Evolutionary conservation across 2,329 filamentous ascomycete genomes (phyloP), one percentile per base, ranked within the genome.

Genomic region (Pseudophaeomoniella oleicola): DNA sequence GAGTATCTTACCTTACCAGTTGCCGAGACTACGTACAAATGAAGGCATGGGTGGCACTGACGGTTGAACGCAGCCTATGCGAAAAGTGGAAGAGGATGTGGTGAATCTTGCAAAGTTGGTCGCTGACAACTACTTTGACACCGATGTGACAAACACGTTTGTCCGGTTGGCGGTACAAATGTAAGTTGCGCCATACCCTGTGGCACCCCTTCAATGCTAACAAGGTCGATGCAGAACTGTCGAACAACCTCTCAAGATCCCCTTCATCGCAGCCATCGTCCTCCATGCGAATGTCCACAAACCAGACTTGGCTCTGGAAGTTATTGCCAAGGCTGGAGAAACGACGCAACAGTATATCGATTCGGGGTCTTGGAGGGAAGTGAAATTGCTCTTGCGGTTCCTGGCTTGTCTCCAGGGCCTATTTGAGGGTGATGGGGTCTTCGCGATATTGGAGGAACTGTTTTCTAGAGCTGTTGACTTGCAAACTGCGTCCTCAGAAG

Each of bases 171-270:
- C 77, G 5, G 62, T 87, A 40, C 82, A 88, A 58, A 68, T 96
- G 71, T 75, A 58, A 45, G 70, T 50, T 30, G 17, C n/a, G n/a
- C 16, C 30, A 22, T 17, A 16, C 4, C 9, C 1, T 37, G n/a
- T 27, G 22, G 9, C 9, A 6, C 6, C 6, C n/a, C n/a, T 6
- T 9, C 9, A 27, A n/a, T 16, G 15, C 6, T 6, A 27, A 6
- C n/a, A 6, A 27, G 9, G 9, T 27, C 22, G n/a, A 9, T 19
- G 33, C 40, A 75, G 71, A 45, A 70, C 81, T 31, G 56, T 84
- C 22, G 90, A 98, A 62, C 90, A 98, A 61, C 90, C 90, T 1
- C 79, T 98, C 58, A 96, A 96, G 67, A 92, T 86, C n/a, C 88
- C 90, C 0, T 96, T 94, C 54, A 71, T 93, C 27, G 86, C 87